These are phyloP conservation scores for Olyra latifolia DNA, from an alignment of 176 grass and related monocot genomes.

Conservation along the genomic window DNA sequence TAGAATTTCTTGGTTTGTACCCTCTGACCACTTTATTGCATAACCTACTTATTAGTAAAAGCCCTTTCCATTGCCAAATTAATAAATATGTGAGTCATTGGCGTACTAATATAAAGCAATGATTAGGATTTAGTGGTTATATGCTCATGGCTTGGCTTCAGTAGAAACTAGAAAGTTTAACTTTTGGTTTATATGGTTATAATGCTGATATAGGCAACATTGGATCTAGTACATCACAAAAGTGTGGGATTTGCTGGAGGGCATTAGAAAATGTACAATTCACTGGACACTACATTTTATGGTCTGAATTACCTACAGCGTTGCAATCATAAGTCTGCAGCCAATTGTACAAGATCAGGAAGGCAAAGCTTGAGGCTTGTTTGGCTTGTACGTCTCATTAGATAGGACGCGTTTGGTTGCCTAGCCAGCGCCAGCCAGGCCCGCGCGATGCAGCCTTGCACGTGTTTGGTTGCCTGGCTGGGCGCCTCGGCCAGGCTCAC, in stretches of 20 bases:
- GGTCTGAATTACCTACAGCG: no score
- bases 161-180: conserved; percentile 11
- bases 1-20: neutral
- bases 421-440: no score
- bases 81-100: neutral
- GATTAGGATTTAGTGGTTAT: neutral
- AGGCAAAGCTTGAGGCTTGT: no score
- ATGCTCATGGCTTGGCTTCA: neutral
- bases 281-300: neutral
- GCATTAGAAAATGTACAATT: neutral
- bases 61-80: conserved; percentile 5
- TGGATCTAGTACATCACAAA: no score
- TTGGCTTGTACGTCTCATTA: no score
- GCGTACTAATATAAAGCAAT: neutral
- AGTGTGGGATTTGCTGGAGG: no score
- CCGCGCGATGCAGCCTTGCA: no score
- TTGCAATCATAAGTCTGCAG: no score
- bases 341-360: no score
- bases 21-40: neutral
- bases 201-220: neutral
- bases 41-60: conserved; percentile 17
- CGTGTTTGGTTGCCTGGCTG: no score
- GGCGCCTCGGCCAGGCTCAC: no score
- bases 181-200: neutral
- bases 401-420: no score